Evolutionary conservation across 495 filamentous ascomycete genomes (phyloP), one percentile per base, ranked within the genome.

Genomic region (Talaromyces nanjingensis): DNA sequence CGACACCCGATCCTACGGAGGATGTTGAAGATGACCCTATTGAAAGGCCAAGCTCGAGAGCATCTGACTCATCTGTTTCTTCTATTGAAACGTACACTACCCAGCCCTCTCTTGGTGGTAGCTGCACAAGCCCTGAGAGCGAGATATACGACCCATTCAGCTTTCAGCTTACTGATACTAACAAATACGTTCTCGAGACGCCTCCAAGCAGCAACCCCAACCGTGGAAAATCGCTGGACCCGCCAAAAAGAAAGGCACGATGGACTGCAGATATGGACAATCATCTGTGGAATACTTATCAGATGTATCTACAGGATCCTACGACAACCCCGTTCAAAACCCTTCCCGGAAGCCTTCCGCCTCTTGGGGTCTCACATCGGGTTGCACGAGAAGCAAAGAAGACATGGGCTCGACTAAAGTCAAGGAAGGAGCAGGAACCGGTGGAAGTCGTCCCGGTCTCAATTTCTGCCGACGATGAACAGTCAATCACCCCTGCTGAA

Each of bases 231-330:
- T 70, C 55, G 37, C 34, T 31, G 34, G 59, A 42, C 59, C 34
- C 20, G 14, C 63, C 49, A 1, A 49, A 64, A 25, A 66, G 71
- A n/a, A 74, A 68, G 33, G 56, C 67, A 16, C 65, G 42, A 62
- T 98, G 93, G 92, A 96, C 90, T 2, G 83, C 87, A 54, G 89
- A 91, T 20, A 96, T 96, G 91, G 92, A 93, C 74, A 86, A 88
- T 39, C 94, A 98, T 71, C 75, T 98, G 31, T 98, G 96, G 96
- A 86, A 89, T 37, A 92, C 90, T 2, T 98, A 96, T 70, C 78
- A 90, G 66, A 72, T 89, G 9, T 98, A 97, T 70, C 78, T 97
- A 11, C 89, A 92, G 66, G 92, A 98, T 72, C 93, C 94, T 34
- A 92, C 89, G 9, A 89, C 96, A 29, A 98, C 94, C 2, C 94